Evolutionary conservation across 2,329 filamentous ascomycete genomes (phyloP), one percentile per base, ranked within the genome.

Genomic region (Sporothrix pseudoabietina): DNA sequence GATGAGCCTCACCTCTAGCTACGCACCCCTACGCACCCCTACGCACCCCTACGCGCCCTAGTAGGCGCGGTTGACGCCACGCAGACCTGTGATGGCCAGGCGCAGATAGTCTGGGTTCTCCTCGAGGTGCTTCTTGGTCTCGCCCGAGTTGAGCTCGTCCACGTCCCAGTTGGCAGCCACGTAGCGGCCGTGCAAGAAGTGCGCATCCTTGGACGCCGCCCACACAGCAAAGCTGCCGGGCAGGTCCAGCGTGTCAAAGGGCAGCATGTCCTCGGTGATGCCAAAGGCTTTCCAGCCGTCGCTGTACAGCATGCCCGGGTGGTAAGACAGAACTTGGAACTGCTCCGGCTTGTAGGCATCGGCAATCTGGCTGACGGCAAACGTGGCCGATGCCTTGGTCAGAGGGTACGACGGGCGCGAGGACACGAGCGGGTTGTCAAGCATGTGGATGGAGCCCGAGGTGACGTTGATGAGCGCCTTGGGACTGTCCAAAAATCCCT

Each of bases 81-180:
- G 44, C 26, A 69, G 9, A 5, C 59, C 65, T 6, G 30, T 16
- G 26, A 77, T 63, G 26, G 71, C 71, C 4, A 75, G 26, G 19
- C 49, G 78, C 5, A 79, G 74, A 44, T 74, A 78, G 41, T 76
- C 52, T 4, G 69, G 69, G 35, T 78, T 72, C 10, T 69, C 71
- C 4, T 74, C 69, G 30, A 79, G 49, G 12, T 49, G 55, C 47
- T 75, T 72, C 32, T 71, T 57, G 12, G 75, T 71, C 0, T 71
- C 65, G 1, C 76, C 76, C 5, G 49, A 71, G n/a, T 66, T 75
- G n/a, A 84, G 71, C 75, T 84, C 82, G 26, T 82, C 78, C 1
- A 83, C 79, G 75, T 85, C 83, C 83, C 83, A 85, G n/a, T 79
- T 79, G 7, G 80, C 78, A 79, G 80, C 82, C 3, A 82, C 77